Percentiles rank a stretch among this genome's conserved stretches.
These are phyloP conservation scores for Camelina neglecta DNA, from an alignment of 345 rosid genomes.

Conservation along the genomic window DNA sequence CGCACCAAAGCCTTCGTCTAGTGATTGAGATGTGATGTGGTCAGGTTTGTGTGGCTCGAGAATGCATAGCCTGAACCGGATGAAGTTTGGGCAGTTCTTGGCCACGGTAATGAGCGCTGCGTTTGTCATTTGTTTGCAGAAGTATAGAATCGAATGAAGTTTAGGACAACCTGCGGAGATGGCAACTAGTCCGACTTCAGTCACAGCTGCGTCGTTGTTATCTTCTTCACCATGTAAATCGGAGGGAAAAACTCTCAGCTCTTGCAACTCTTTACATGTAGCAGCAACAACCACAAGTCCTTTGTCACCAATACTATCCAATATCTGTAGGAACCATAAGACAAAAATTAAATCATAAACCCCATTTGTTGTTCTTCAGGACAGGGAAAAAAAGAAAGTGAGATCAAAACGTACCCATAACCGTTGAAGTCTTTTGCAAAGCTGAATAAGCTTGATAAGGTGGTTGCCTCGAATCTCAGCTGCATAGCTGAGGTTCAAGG, in stretches of 20 bases:
- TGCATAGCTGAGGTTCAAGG: constrained; percentile 89
- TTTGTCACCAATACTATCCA: constrained; percentile 90
- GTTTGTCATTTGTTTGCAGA: constrained; percentile 97
- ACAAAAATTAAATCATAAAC: no score
- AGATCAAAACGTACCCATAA: constrained; percentile 67
- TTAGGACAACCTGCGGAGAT: constrained; percentile 82
- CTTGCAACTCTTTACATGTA: constrained; percentile 81
- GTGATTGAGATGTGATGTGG: constrained; percentile 64
- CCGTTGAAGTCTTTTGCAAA: constrained; percentile 75
- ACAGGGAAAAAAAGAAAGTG: background rate
- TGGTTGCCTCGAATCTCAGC: constrained; percentile 68
- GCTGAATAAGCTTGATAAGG: constrained; percentile 63
- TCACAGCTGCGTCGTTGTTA: constrained; percentile 57
- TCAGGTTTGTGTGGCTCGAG: constrained; percentile 81
- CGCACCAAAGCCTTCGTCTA: constrained; percentile 98
- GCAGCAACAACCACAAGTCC: constrained; percentile 83
- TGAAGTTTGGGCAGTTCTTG: constrained; percentile 81
- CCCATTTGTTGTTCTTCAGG: background rate
- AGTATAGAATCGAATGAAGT: constrained; percentile 83
- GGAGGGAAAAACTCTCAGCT: constrained; percentile 90
- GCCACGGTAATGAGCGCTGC: constrained; percentile 87
- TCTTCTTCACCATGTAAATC: constrained; percentile 62
- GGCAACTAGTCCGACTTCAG: constrained; percentile 88
- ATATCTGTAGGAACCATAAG: constrained; percentile 62
- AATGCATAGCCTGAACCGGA: constrained; percentile 78